Percentiles rank a stretch among this genome's conserved stretches.
These are phyloP conservation scores for Metarhizium humberi DNA, from an alignment of 2,329 filamentous ascomycete species.

Conservation along the genomic window DNA sequence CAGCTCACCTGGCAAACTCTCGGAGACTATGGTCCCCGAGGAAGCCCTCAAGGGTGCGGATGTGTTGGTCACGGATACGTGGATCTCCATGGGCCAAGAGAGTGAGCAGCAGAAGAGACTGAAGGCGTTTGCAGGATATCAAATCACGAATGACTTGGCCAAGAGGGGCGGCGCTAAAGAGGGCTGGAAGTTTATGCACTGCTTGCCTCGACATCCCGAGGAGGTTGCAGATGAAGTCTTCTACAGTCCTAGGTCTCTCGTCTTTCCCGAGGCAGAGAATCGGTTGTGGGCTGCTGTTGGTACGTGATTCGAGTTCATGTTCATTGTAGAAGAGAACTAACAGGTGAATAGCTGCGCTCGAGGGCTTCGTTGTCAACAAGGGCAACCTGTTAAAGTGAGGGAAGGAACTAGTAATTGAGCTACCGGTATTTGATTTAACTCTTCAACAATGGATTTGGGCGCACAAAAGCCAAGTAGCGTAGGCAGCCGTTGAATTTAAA, in stretches of 20 bases:
- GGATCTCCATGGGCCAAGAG: constrained; percentile 98
- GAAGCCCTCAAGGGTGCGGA: constrained; percentile 80
- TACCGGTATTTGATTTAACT: background rate
- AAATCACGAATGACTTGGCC: constrained; percentile 81
- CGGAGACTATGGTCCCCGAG: constrained; percentile 70
- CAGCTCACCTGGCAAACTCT: constrained; percentile 53
- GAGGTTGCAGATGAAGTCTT: constrained; percentile 95
- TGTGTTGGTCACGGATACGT: constrained; percentile 91
- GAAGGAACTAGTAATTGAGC: background rate
- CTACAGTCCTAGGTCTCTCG: constrained; percentile 74
- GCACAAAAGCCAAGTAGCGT: constrained; percentile 7
- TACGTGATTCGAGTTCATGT: constrained; percentile 29
- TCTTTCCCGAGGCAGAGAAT: constrained; percentile 93
- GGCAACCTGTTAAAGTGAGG: constrained; percentile 50
- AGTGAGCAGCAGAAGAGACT: constrained; percentile 68
- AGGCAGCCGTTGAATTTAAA: constrained; percentile 4
- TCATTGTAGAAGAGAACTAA: background rate
- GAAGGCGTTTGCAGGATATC: constrained; percentile 77
- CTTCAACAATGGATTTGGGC: constrained; percentile 4
- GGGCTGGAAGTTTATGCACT: constrained; percentile 98
- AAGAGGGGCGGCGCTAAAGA: constrained; percentile 76
- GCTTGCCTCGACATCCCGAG: constrained; percentile 81
- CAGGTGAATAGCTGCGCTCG: constrained; percentile 52
- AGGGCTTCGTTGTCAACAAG: constrained; percentile 91
- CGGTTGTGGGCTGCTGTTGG: constrained; percentile 81